Percentiles rank a stretch among this genome's conserved stretches.
Evolutionary conservation across 768 basidiomycete species (phyloP).

Genomic region (Boletus subparvulus): DNA sequence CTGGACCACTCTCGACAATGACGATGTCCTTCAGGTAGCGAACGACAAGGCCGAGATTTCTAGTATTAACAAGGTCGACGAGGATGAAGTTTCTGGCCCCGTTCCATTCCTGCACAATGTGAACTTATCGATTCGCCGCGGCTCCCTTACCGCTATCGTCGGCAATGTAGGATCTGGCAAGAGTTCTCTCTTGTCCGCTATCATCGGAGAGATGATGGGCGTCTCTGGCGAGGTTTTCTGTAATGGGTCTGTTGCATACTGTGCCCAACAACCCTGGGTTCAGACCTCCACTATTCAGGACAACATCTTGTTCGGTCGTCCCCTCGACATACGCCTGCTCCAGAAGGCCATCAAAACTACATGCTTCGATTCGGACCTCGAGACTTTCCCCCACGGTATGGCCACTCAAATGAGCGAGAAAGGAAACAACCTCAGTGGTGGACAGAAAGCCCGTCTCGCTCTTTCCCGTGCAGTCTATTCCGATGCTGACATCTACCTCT

Average conservation of each 20-base stretch:
- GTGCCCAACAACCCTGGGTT: constrained; percentile 34
- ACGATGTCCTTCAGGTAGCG: neutral
- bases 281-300: constrained; percentile 33
- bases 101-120: constrained; percentile 21
- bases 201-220: constrained; percentile 31
- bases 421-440: constrained; percentile 44
- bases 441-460: constrained; percentile 49
- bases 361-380: constrained; percentile 31
- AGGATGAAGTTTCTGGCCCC: constrained; percentile 7
- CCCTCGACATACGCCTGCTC: constrained; percentile 26
- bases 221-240: constrained; percentile 25
- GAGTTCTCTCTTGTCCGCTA: constrained; percentile 31
- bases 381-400: constrained; percentile 29
- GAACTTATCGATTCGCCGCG: constrained; percentile 20
- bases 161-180: constrained; percentile 30
- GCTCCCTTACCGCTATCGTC: constrained; percentile 28
- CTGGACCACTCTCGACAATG: constrained; percentile 18
- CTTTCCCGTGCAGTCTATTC: constrained; percentile 48
- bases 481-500: constrained; percentile 40
- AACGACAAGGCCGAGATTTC: constrained; percentile 5
- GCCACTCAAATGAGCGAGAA: constrained; percentile 49
- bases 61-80: constrained; percentile 8
- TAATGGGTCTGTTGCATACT: constrained; percentile 31
- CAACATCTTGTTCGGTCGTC: constrained; percentile 32
- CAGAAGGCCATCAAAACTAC: constrained; percentile 29